Evolutionary conservation across 2,329 filamentous ascomycete species (phyloP), one percentile per base, ranked within the genome.

Genomic region (Thelonectria rubi): DNA sequence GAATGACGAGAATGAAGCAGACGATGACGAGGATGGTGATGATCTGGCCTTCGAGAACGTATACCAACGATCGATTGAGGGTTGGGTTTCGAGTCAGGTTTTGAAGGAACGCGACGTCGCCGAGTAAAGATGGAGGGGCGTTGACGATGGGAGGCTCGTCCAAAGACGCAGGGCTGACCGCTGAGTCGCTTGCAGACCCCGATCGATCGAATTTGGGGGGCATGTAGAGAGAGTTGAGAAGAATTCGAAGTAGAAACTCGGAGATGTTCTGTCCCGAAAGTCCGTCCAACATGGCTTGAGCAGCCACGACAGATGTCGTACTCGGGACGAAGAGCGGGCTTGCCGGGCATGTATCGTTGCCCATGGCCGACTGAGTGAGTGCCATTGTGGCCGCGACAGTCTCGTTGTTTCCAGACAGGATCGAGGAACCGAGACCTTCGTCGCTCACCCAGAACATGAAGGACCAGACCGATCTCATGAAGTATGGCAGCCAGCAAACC

Each of bases 391-490:
- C 62, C 15, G 60, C 65, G 5, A 59, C 62, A 15, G 71, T 71
- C 12, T 64, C 69, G 30, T 72, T 76, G 54, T 65, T 53, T 5
- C 67, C 70, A 4, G 71, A 58, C 14, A 72, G 61, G 7, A 75
- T 59, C 9, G 75, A 68, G 55, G 75, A 74, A 11, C 82, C 80
- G 5, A 87, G 75, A 2, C 85, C 92, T 83, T 80, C 92, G 83
- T 97, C 94, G 62, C 91, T 94, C 64, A 97, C 81, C 93, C 94
- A 99, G 79, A 99, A 98, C 68, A 98, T 84, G 63, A 93, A 91
- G 40, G 94, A 88, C 96, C 95, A 99, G 48, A 96, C 88, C 39
- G 91, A 90, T 70, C 96, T 88, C 86, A 98, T 97, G 48, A 91
- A 87, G 80, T 92, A 97, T 2, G 95, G 95, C 48, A 99, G 83